These are phyloP conservation scores for Boechera divaricarpa DNA, from an alignment of 345 rosid genomes.

Conservation along the genomic window DNA sequence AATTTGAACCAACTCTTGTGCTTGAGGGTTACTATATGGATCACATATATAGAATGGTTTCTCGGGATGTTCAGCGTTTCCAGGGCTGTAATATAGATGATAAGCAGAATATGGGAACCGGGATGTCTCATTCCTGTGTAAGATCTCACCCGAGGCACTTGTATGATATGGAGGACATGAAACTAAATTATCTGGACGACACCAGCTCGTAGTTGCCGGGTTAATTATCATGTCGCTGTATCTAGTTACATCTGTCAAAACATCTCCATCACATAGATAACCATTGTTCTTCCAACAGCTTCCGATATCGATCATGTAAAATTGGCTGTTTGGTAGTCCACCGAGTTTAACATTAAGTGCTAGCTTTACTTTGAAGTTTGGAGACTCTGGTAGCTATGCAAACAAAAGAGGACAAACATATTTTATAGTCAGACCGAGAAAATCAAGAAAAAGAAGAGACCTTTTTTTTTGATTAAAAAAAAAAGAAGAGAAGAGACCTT, in stretches of 20 bases:
- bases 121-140: slow-evolving; percentile 37
- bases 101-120: slow-evolving; percentile 56
- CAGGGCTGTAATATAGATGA: slow-evolving; percentile 59
- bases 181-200: slow-evolving; percentile 49
- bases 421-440: not conserved
- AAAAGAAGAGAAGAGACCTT: not conserved
- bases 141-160: slow-evolving; percentile 47
- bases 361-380: slow-evolving; percentile 59
- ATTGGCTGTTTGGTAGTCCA: slow-evolving; percentile 60
- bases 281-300: slow-evolving; percentile 72
- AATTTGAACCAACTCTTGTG: slow-evolving; percentile 56
- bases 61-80: slow-evolving; percentile 51
- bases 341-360: slow-evolving; percentile 58
- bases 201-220: slow-evolving; percentile 55
- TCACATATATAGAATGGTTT: slow-evolving; percentile 56
- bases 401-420: not conserved
- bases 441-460: not conserved
- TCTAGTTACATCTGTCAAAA: slow-evolving; percentile 60
- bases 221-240: slow-evolving; percentile 58
- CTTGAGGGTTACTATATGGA: slow-evolving; percentile 65
- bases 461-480: no score
- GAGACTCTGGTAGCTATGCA: slow-evolving; percentile 57
- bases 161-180: slow-evolving; percentile 59
- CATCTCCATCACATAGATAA: slow-evolving; percentile 57
- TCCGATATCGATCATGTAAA: slow-evolving; percentile 64